These are phyloP conservation scores for Plasmodium knowlesi DNA, from an alignment of 169 alveolate species.

Conservation along the genomic window DNA sequence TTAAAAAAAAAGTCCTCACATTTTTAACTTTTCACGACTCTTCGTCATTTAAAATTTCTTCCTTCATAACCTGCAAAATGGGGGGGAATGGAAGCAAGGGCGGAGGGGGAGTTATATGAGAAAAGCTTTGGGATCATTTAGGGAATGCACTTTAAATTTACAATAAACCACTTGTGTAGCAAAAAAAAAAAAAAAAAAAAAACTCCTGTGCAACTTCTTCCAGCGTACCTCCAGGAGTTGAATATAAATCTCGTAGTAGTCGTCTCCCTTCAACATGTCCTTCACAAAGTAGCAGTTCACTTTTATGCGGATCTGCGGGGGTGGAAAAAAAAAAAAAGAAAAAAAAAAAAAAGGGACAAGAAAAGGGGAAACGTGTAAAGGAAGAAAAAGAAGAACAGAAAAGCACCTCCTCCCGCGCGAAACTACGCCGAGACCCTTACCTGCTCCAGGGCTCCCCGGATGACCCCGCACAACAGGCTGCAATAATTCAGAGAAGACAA, in stretches of 20 bases:
- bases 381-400: background rate
- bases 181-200: background rate
- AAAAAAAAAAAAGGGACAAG: background rate
- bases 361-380: background rate
- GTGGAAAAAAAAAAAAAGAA: background rate
- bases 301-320: slow-evolving; percentile 79
- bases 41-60: slow-evolving; percentile 71
- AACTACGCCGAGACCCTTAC: slow-evolving; percentile 16
- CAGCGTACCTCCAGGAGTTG: slow-evolving; percentile 79
- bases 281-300: slow-evolving; percentile 85
- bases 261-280: slow-evolving; percentile 86
- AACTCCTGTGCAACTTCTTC: background rate
- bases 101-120: background rate
- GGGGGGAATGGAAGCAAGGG: background rate
- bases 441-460: slow-evolving; percentile 86
- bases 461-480: slow-evolving; percentile 83
- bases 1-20: background rate
- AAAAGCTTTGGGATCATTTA: background rate
- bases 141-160: background rate
- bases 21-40: slow-evolving; percentile 19
- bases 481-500: slow-evolving; percentile 81
- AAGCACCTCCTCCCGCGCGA: background rate
- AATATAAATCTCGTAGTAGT: slow-evolving; percentile 80
- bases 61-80: slow-evolving; percentile 62
- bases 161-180: background rate